A percentile compares a stretch with the other conserved stretches of the same genome.
These are phyloP conservation scores for Salix koriyanagi DNA, from an alignment of 345 rosid species.

Conservation along the genomic window DNA sequence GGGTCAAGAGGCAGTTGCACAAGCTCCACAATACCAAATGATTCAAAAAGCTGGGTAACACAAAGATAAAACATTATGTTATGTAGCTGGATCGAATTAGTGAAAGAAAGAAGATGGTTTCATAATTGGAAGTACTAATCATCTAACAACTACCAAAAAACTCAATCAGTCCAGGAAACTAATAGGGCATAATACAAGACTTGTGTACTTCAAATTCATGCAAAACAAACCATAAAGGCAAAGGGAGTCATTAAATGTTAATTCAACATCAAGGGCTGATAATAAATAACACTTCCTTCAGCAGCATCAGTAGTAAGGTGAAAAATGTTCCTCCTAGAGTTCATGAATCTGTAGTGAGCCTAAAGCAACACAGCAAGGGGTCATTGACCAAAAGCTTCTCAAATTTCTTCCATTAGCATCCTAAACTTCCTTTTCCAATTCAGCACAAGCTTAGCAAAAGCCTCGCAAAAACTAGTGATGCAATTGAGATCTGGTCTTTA, in stretches of 20 bases:
- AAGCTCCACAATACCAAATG: slow-evolving; percentile 92
- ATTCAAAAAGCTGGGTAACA: slow-evolving; percentile 70
- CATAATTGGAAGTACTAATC: not conserved
- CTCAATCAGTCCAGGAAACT: not conserved
- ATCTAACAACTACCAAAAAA: not conserved
- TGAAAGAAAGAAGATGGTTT: not conserved
- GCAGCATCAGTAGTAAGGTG: not conserved
- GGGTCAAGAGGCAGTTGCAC: slow-evolving; percentile 89
- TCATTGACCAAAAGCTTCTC: no score
- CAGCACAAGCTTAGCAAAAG: not conserved
- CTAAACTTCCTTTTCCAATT: not conserved
- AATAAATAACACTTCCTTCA: not conserved
- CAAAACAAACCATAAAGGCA: not conserved
- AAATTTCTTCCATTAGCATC: not conserved
- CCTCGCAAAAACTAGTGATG: not conserved
- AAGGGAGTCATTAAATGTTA: not conserved
- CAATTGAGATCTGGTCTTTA: not conserved
- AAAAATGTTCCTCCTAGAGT: not conserved
- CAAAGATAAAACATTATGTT: not conserved
- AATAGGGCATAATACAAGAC: not conserved
- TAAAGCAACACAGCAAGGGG: no score
- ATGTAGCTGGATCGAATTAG: not conserved
- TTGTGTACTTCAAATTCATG: not conserved
- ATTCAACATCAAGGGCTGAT: not conserved
- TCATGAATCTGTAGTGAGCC: no score